Evolutionary conservation across 371 early-diverging fungal genomes (phyloP).

Genomic region (Dinochytrium kinnereticum): DNA sequence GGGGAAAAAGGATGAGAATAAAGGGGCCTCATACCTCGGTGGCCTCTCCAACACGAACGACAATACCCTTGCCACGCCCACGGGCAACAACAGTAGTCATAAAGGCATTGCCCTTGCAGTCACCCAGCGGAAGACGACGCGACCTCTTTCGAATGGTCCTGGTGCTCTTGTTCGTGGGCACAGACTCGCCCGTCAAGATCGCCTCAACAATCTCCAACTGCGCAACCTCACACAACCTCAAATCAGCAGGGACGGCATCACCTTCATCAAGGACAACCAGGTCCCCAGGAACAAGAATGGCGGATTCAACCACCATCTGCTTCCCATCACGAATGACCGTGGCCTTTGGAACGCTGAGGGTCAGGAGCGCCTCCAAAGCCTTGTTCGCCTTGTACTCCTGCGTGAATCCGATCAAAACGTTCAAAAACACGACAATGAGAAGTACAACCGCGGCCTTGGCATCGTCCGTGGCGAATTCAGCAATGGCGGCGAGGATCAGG

Average conservation of each 20-base stretch:
- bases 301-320: slow-evolving; percentile 66
- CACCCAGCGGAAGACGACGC: slow-evolving; percentile 76
- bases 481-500: slow-evolving; percentile 72
- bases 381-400: slow-evolving; percentile 91
- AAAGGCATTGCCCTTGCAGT: slow-evolving; percentile 85
- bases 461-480: slow-evolving; percentile 70
- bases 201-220: slow-evolving; percentile 86
- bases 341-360: slow-evolving; percentile 76
- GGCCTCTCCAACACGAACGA: slow-evolving; percentile 83
- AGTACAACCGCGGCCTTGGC: slow-evolving; percentile 68
- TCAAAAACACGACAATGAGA: slow-evolving; percentile 73
- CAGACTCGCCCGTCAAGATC: slow-evolving; percentile 85
- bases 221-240: slow-evolving; percentile 77
- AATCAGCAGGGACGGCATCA: slow-evolving; percentile 87
- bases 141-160: slow-evolving; percentile 52
- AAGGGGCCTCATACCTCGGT: slow-evolving; percentile 74
- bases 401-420: slow-evolving; percentile 81
- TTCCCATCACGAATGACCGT: slow-evolving; percentile 80
- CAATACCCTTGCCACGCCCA: slow-evolving; percentile 82
- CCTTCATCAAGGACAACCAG: slow-evolving; percentile 83
- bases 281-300: slow-evolving; percentile 86
- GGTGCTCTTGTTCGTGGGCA: slow-evolving; percentile 70
- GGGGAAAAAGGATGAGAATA: neutral
- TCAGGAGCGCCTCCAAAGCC: slow-evolving; percentile 84
- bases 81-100: slow-evolving; percentile 81